phyloP scores from a whole-genome alignment of 2,329 filamentous ascomycete species.

The Stagonosporopsis vannaccii region DNA sequence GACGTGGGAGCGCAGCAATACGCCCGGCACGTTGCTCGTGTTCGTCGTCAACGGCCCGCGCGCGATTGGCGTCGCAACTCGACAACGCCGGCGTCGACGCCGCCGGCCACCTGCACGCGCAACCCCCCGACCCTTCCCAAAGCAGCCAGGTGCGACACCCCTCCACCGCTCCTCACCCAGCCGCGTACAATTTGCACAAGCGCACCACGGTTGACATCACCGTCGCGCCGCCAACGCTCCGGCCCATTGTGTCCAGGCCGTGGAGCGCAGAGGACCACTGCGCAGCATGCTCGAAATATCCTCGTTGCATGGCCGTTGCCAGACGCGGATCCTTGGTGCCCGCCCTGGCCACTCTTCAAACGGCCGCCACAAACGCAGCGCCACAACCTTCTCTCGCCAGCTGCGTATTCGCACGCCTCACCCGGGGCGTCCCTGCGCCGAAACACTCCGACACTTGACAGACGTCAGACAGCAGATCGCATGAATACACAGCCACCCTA shows the following conservation, averaged over 20 bases:
- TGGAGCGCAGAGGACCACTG: too few species aligned
- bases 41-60: conserved; percentile 7
- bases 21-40: conserved; percentile 9
- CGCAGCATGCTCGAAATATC: background rate
- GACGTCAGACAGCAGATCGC: conserved; percentile 6
- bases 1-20: conserved; percentile 4
- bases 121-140: conserved; percentile 19
- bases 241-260: conserved; percentile 14
- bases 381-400: conserved; percentile 16
- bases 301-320: conserved; percentile 3
- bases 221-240: conserved; percentile 8
- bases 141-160: conserved; percentile 34
- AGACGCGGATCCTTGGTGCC: background rate
- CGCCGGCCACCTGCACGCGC: too few species aligned
- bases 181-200: conserved; percentile 25
- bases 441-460: conserved; percentile 12
- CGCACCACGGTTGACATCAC: conserved; percentile 14
- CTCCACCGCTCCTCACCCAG: conserved; percentile 13
- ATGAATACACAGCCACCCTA: conserved; percentile 14
- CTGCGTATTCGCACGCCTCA: conserved; percentile 9
- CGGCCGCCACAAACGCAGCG: conserved; percentile 18
- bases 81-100: too few species aligned
- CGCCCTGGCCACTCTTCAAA: conserved; percentile 10
- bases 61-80: conserved; percentile 28
- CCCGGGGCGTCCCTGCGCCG: conserved; percentile 5